Evolutionary conservation across 768 basidiomycete genomes (phyloP).

Genomic region (Russula sp.): DNA sequence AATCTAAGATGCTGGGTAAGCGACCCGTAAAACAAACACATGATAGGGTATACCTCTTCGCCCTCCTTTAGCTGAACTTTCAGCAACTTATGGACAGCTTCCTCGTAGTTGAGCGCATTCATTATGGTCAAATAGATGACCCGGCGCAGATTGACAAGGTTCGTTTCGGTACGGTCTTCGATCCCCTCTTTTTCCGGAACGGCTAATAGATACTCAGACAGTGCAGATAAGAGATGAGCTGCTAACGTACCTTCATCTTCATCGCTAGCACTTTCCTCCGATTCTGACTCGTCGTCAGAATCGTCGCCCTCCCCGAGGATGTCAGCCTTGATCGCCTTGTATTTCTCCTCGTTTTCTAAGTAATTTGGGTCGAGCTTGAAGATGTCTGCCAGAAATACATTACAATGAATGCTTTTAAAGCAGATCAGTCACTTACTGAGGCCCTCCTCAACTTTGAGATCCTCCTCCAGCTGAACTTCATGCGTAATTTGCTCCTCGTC

Average conservation of each 20-base stretch:
- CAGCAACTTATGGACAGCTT: constrained; percentile 96
- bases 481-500: constrained; percentile 99
- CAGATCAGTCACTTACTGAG: constrained; percentile 59
- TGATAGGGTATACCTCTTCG: constrained; percentile 63
- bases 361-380: constrained; percentile 92
- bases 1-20: constrained; percentile 46
- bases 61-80: constrained; percentile 90
- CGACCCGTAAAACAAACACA: not conserved
- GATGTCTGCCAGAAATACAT: constrained; percentile 52
- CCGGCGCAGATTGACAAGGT: constrained; percentile 89
- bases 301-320: constrained; percentile 88
- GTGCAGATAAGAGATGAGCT: not conserved
- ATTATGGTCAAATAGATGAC: constrained; percentile 97
- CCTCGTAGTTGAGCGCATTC: constrained; percentile 97
- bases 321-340: constrained; percentile 84
- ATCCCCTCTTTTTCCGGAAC: constrained; percentile 83
- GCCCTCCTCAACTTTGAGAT: constrained; percentile 90
- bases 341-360: constrained; percentile 89
- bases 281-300: constrained; percentile 60
- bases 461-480: constrained; percentile 85
- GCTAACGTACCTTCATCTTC: constrained; percentile 41
- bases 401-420: not conserved
- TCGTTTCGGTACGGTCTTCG: constrained; percentile 91
- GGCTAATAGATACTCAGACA: constrained; percentile 34
- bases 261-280: constrained; percentile 55